phyloP scores from a whole-genome alignment of 2,329 filamentous ascomycete genomes.

The Aspergillus sclerotialis region DNA sequence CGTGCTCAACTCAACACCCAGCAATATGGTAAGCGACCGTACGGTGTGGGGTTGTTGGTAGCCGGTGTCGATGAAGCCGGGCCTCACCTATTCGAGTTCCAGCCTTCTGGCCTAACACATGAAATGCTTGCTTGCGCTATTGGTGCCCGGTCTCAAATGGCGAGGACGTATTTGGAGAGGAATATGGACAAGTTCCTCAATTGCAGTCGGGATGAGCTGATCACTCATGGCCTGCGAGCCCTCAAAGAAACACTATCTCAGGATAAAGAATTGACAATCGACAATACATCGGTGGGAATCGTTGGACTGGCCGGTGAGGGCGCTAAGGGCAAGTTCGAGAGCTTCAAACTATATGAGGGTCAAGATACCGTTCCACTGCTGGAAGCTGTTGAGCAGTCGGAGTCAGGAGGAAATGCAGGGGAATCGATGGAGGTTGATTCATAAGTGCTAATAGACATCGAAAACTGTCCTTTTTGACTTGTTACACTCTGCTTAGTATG shows the following conservation, averaged over 20 bases:
- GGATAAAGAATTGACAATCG: conserved; percentile 94
- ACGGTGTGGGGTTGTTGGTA: conserved; percentile 87
- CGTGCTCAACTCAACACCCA: conserved; percentile 98
- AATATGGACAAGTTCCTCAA: conserved; percentile 77
- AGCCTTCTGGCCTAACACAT: conserved; percentile 89
- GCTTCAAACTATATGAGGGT: conserved; percentile 86
- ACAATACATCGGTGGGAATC: conserved; percentile 89
- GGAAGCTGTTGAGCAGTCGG: conserved; percentile 55
- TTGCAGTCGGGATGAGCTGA: conserved; percentile 73
- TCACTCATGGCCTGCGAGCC: conserved; percentile 82
- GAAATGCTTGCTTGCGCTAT: conserved; percentile 97
- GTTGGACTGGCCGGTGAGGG: conserved; percentile 57
- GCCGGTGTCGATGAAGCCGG: conserved; percentile 91
- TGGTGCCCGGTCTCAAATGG: conserved; percentile 94
- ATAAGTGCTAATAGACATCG: too few relatives aligned
- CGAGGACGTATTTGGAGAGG: conserved; percentile 89
- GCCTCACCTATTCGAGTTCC: conserved; percentile 96
- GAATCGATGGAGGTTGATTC: conserved; percentile 54
- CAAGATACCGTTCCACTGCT: conserved; percentile 80
- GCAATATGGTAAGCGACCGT: conserved; percentile 91
- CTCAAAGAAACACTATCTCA: conserved; percentile 93
- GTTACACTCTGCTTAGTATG: too few relatives aligned
- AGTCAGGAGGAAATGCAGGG: conserved; percentile 33
- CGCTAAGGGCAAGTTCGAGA: conserved; percentile 57
- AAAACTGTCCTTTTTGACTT: too few relatives aligned